Base-by-base conservation (phyloP, 768 basidiomycete genomes). In the Termitomyces sp. region DNA sequence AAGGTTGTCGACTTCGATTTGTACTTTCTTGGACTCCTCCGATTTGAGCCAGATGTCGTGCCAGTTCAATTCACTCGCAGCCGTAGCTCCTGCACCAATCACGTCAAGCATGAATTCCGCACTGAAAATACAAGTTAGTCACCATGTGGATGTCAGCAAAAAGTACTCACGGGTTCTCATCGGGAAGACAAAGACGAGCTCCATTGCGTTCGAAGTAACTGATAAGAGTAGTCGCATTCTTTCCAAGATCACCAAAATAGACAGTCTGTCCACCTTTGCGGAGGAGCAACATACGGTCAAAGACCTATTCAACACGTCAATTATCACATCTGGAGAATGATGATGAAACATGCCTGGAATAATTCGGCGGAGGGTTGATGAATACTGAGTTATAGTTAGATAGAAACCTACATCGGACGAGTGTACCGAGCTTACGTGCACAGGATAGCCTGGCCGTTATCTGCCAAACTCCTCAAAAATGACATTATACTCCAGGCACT, bases 361-460 rank as follows among this genome's bases (percentile, higher is more conserved):
- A 94, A 74, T 65, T 93, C 85, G 3, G 89, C 89, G n/a, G 91
- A 93, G 30, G 93, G 93, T 75, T 75, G 81, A 62, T 81, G 81
- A 40, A 82, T 81, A 16, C 80, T 80, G 34, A 16, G 12, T 14
- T 18, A 47, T 42, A 12, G 3, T 33, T 55, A 48, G 33, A 55
- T 40, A 40, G 5, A 49, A 27, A 26, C 13, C 33, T 10, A 6
- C 2, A 26, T n/a, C 3, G 4, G n/a, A 50, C 8, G 30, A 42
- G 24, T 20, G 9, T 13, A 27, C 50, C 26, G 43, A 45, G 73
- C 85, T 54, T 64, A 87, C 78, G 91, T 95, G 85, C 93, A 95
- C 14, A 95, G 75, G 59, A 95, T 94, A 39, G 91, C 88, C 65
- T 93, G 93, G 1, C 93, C 93, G 57, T 82, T 84, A 59, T 89